Evolutionary conservation across 345 rosid genomes (phyloP), one percentile per base, ranked within the genome.

Genomic region (Odontarrhena argentea): DNA sequence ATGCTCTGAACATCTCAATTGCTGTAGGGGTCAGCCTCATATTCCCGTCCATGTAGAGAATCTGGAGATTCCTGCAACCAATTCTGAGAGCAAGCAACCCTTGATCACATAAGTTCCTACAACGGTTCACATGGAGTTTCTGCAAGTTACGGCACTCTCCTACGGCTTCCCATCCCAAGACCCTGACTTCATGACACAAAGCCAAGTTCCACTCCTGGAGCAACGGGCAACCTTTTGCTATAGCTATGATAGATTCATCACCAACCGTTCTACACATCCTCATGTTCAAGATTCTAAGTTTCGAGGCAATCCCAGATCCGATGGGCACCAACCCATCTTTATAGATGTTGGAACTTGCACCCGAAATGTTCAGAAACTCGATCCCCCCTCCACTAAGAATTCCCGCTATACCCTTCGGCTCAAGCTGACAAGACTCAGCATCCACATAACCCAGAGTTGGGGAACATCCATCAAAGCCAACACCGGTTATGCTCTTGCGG

Each of bases 161-260:
- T 9, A 87, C 61, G 3, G 86, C 79, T 45, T 76, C 74, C 98
- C 94, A 88, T 25, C 97, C 96, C 7, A 49, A 34, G 68, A 83
- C 45, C 68, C 60, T 74, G n/a, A 86, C 80, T 49, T 74, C 85
- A 35, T 81, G 86, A 71, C 97, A 85, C 55, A 81, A 14, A 48
- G 91, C 84, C 77, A 87, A 56, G 74, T 85, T 84, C 90, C 92
- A 86, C 65, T 85, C 97, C 74, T 81, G 51, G 14, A 89, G 90
- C 68, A 80, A 68, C 0, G 85, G 96, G 40, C 92, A 87, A 11
- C 96, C 92, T 63, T 70, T 79, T 14, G 89, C 85, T 66, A 93
- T 85, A n/a, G 92, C 87, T 14, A 14, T 32, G 34, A 88, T 78
- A 24, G 89, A 79, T 14, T 84, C 85, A 53, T 90, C 84, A n/a